Conservation (phyloP, 495 filamentous ascomycete genomes). For the Poronia punctata region DNA sequence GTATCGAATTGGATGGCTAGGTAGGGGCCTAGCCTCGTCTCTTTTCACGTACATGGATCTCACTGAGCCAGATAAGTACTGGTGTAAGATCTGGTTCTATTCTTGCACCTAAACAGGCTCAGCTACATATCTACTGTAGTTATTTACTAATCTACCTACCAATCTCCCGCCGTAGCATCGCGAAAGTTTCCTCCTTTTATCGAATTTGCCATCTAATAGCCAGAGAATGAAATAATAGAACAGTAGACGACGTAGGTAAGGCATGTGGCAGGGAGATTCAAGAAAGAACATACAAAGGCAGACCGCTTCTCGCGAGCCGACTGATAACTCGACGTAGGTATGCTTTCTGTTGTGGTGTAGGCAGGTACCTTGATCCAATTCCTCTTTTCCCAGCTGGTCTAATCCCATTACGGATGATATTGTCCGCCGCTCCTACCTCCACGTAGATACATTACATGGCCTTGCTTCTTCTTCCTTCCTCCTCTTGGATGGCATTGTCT, state of each 20-base stretch:
- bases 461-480: constrained; percentile 9
- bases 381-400: too few species aligned
- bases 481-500: constrained; percentile 8
- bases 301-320: too few species aligned
- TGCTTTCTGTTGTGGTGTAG: too few species aligned
- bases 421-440: too few species aligned
- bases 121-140: background rate
- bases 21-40: constrained; percentile 20
- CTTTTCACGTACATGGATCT: constrained; percentile 10
- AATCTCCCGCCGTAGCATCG: too few species aligned
- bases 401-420: too few species aligned
- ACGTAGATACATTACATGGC: background rate
- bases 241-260: background rate
- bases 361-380: too few species aligned
- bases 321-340: too few species aligned
- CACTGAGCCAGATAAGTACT: background rate
- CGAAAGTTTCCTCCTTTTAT: background rate
- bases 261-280: background rate
- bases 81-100: constrained; percentile 3
- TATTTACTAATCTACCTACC: background rate
- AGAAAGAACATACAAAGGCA: too few species aligned
- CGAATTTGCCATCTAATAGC: background rate
- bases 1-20: constrained; percentile 19
- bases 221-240: background rate
- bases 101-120: background rate